phyloP scores from a whole-genome alignment of 2,329 filamentous ascomycete species.

The Hymenoscyphus fructigenus region DNA sequence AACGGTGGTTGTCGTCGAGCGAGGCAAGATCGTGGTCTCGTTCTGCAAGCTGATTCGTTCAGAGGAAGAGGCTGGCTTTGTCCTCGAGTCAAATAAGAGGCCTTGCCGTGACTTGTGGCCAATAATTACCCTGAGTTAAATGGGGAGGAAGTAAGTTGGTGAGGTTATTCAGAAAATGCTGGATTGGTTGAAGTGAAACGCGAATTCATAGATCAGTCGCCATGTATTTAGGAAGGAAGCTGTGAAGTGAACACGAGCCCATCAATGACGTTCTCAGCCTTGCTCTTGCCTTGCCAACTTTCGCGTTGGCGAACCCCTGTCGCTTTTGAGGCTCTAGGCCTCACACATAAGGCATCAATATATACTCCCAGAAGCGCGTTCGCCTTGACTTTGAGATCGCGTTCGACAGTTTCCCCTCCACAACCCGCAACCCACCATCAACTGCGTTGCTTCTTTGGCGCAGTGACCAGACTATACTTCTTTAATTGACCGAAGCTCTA shows the following conservation, averaged over 20 bases:
- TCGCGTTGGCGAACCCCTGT: not conserved
- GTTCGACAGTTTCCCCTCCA: not conserved
- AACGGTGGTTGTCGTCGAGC: not conserved
- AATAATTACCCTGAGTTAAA: not conserved
- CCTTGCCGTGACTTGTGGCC: not conserved
- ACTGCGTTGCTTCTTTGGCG: not conserved
- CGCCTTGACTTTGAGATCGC: not conserved
- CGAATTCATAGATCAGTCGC: not conserved
- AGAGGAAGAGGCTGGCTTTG: not conserved
- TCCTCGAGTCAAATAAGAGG: not conserved
- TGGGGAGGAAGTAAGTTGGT: not conserved
- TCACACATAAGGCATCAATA: not conserved
- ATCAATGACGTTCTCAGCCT: not conserved
- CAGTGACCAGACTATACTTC: not conserved
- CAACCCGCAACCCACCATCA: not conserved
- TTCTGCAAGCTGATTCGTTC: not conserved
- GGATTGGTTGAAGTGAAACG: not conserved
- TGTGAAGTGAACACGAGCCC: no score
- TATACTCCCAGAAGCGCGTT: not conserved
- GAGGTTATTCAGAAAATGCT: not conserved
- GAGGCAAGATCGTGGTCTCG: not conserved
- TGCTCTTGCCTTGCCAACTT: not conserved
- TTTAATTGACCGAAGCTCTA: not conserved
- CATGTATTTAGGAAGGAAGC: not conserved
- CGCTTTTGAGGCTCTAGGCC: not conserved